Evolutionary conservation across 2,329 filamentous ascomycete species (phyloP), one percentile per base, ranked within the genome.

Genomic region (Metarhizium brunneum): DNA sequence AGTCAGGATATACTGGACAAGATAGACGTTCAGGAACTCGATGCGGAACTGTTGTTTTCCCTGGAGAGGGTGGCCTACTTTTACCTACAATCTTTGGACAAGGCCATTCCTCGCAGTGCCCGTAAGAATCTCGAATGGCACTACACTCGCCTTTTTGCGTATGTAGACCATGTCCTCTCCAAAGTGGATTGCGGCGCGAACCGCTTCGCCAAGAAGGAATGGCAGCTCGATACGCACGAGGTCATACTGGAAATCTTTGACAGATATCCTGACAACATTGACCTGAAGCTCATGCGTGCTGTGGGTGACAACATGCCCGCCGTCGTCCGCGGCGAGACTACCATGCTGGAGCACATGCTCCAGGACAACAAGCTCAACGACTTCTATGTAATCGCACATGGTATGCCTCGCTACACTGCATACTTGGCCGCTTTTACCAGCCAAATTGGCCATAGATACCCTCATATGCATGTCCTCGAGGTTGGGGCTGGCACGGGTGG

Each of bases 401-500:
- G 11, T 13, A 40, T 16, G 16, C 7, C 32, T 35, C 32, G 10
- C 7, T 8, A 8, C 2, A 35, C 38, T 14, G 10, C 38, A 40
- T 13, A 14, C 10, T 11, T 40, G 10, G 38, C 38, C 38, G 38
- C 10, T 3, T 14, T 13, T 11, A 11, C 10, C 7, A 8, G 18
- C 6, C 42, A 45, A 5, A 20, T 45, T 7, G 32, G 14, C 16
- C 66, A 73, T 54, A 66, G 70, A 1, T 71, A 71, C 49, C 76
- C 76, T 0, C 65, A 66, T n/a, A 65, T 73, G 52, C 69, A 71
- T 1, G 66, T 78, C 35, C 58, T 79, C 4, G 64, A 67, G 52
- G 62, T 73, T 11, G 74, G 74, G n/a, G 74, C 72, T 14, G 76
- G 76, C 1, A 75, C 73, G 3, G 76, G 74, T 4, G 69, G 67